Percentiles rank a stretch among this genome's conserved stretches.
Evolutionary conservation across 768 basidiomycete genomes (phyloP).

Genomic region (Pleurotus tuoliensis): DNA sequence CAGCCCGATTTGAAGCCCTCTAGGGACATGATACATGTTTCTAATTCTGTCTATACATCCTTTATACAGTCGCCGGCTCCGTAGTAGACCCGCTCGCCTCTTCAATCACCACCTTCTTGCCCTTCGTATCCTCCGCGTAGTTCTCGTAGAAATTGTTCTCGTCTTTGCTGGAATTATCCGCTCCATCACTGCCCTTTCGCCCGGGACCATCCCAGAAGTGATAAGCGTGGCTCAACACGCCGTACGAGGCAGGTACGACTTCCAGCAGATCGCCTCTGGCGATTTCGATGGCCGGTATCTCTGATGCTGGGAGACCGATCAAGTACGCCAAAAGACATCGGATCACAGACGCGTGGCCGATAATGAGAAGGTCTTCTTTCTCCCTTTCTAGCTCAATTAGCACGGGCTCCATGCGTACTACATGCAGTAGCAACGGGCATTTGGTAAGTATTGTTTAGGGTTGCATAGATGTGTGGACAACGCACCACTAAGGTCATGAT

Average conservation of each 20-base stretch:
- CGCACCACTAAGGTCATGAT: conserved; percentile 88
- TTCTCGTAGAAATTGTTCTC: conserved; percentile 87
- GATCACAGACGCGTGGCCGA: conserved; percentile 96
- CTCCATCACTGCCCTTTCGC: conserved; percentile 34
- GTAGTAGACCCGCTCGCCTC: conserved; percentile 1
- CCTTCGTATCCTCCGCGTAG: conserved; percentile 73
- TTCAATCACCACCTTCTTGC: conserved; percentile 40
- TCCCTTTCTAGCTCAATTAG: conserved; percentile 93
- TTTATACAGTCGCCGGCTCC: no score
- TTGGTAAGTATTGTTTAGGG: conserved; percentile 10
- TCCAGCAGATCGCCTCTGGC: conserved; percentile 96
- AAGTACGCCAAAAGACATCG: conserved; percentile 92
- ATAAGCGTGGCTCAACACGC: conserved; percentile 85
- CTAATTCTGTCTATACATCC: not conserved
- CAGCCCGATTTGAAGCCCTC: no score
- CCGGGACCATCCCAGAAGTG: conserved; percentile 93
- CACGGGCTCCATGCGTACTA: conserved; percentile 90
- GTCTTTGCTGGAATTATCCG: conserved; percentile 42
- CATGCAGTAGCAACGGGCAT: not conserved
- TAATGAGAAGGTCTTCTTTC: conserved; percentile 91
- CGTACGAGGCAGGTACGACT: conserved; percentile 84
- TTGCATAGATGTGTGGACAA: conserved; percentile 1
- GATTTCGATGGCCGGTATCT: conserved; percentile 97
- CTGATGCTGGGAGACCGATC: conserved; percentile 89
- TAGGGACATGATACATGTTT: not conserved